These are phyloP conservation scores for Prunus mira DNA, from an alignment of 306 rosid genomes.

Conservation along the genomic window DNA sequence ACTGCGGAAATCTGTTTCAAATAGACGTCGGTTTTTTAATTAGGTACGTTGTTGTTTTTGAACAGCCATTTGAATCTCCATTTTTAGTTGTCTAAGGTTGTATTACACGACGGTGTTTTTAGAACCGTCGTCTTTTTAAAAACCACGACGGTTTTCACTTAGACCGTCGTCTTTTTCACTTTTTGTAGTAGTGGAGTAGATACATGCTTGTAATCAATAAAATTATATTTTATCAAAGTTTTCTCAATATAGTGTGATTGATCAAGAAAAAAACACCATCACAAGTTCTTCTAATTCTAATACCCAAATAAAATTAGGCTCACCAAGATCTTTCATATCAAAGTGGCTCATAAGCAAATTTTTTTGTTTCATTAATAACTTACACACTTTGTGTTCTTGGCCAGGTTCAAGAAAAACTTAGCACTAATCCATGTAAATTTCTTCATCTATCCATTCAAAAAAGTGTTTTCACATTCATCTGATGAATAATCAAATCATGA, in stretches of 20 bases:
- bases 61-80: no score
- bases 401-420: no score
- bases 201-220: neutral
- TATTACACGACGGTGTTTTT: no score
- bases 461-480: neutral
- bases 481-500: neutral
- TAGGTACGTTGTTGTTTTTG: no score
- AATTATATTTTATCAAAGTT: neutral
- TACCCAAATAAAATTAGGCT: neutral
- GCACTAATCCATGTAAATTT: no score
- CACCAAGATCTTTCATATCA: constrained; percentile 1
- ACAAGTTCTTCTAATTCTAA: constrained; percentile 1
- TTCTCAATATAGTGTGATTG: constrained; percentile 6
- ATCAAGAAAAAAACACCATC: constrained; percentile 1
- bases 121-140: no score
- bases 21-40: no score
- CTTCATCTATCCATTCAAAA: neutral
- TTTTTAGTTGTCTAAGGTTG: no score
- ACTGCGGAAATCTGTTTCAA: no score
- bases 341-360: neutral
- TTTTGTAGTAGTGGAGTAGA: no score
- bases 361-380: neutral
- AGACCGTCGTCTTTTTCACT: no score
- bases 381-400: neutral
- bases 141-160: no score